Base-by-base conservation (phyloP, 768 basidiomycete species). In the Auricularia auricula-judae region DNA sequence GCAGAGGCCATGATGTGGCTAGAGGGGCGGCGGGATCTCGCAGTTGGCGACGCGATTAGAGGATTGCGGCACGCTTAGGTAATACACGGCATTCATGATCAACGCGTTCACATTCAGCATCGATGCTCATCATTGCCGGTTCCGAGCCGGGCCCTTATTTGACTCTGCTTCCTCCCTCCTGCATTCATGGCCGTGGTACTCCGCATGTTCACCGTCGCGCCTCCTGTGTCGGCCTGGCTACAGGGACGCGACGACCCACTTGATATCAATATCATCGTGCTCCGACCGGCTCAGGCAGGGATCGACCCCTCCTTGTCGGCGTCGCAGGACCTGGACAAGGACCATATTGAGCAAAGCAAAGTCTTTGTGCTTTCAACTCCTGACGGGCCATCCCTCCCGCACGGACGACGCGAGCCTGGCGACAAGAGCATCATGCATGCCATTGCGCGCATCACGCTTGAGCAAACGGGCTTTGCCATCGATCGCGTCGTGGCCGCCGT, bases 1-100 rank as follows among this genome's bases (percentile, higher is more conserved):
- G 42, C 74, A 86, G 92, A 93, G 72, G 86, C 88, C 4, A 93
- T 94, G 90, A 74, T 85, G 33, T 93, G 89, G 86, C 75, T 93
- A 29, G 91, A 93, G 72, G 90, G 87, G 0, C 83, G 82, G 65
- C 79, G 91, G 4, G 85, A 89, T 2, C 76, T 91, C 5, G 85
- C 86, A 70, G 74, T 89, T 54, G 88, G 88, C 3, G 80, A 81
- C 36, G 84, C 86, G 69, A 89, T 92, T 70, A 74, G 84, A 42
- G 75, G 77, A 51, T 65, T 76, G 3, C 64, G 66, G 12, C 42
- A 44, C 47, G 47, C 47, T 21, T 51, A 51, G 47, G 18, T 51
- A 18, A 51, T 21, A 29, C 29, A 29, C 29, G 29, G 29, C 29
- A 29, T 29, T 29, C 29, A 29, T 29, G 29, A 29, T 29, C 29